A percentile compares a stretch with the other conserved stretches of the same genome.
Conservation (phyloP, 78 protist genomes). For the Chrysochromulina parva region DNA sequence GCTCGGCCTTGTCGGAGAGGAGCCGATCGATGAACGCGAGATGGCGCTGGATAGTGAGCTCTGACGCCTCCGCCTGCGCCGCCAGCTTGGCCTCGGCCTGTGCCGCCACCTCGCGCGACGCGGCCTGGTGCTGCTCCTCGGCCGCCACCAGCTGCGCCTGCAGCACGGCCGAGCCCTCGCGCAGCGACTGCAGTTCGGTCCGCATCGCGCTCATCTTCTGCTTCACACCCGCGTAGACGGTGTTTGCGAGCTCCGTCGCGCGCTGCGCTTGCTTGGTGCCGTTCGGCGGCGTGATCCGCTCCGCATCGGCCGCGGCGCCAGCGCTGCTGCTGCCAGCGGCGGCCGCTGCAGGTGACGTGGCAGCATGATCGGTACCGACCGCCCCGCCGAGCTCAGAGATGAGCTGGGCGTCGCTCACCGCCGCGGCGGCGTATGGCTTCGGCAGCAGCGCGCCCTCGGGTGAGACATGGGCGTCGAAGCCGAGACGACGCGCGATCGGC, state of each 20-base stretch:
- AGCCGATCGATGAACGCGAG: slow-evolving; percentile 32
- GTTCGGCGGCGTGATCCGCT: too few relatives aligned
- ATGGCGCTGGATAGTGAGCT: not conserved
- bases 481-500: too few relatives aligned
- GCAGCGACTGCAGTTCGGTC: not conserved
- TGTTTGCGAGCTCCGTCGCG: not conserved
- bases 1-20: slow-evolving; percentile 11
- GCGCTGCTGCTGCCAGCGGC: too few relatives aligned
- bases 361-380: too few relatives aligned
- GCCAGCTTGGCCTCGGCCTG: not conserved
- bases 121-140: not conserved
- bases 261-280: too few relatives aligned
- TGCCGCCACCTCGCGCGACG: not conserved
- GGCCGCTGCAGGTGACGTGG: too few relatives aligned
- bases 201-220: not conserved
- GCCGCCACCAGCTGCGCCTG: not conserved
- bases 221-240: not conserved
- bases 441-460: too few relatives aligned
- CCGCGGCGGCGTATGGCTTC: too few relatives aligned
- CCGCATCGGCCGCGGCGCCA: too few relatives aligned
- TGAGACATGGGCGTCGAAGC: too few relatives aligned
- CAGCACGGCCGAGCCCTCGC: not conserved
- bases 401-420: too few relatives aligned
- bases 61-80: not conserved
- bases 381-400: too few relatives aligned